Base-by-base conservation (phyloP, 805 yeast genomes). In the Komagataella ulmi region DNA sequence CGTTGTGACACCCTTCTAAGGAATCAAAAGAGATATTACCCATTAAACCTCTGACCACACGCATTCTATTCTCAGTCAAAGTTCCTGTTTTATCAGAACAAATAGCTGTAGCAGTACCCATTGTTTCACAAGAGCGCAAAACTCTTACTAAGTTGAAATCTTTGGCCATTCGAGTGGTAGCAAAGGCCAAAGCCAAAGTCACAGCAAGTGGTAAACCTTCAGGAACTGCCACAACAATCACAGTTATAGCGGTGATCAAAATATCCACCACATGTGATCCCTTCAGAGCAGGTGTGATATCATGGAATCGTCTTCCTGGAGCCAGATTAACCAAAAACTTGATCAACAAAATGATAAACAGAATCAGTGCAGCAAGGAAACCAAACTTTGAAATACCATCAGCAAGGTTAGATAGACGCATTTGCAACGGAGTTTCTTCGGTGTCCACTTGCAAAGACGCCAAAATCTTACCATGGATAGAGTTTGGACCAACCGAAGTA, bases 71-170 rank as follows among this genome's bases (percentile, higher is more conserved):
- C 65, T 89, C 96, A 1, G 99, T 93, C 53, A 93, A 74, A 10
- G 99, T 93, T 54, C 99, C 99, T 0, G 99, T 93, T 66, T 93
- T 91, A 70, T 93, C 99, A 0, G 97, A 89, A 67, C 99, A 93
- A 50, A 93, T 76, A 3, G 97, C 93, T 12, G 98, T 93, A 1
- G 97, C 99, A 48, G 96, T 88, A 46, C 99, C 99, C 98, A 93
- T 91, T 17, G 97, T 93, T 68, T 93, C 99, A 75, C 99, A 93
- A 48, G 95, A 83, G 61, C 83, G 83, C 57, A 93, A 73, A 7
- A 88, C 95, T 59, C 99, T 81, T n/a, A 93, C 99, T 60, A 93
- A 73, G 64, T 91, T 91, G 56, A 95, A 95, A 65, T 93, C 97
- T 65, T 86, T 85, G 18, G 96, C 89, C 99, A 93, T 93, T 67